Conservation (phyloP, 2,329 filamentous ascomycete genomes). For the Aspergillus amoenus region DNA sequence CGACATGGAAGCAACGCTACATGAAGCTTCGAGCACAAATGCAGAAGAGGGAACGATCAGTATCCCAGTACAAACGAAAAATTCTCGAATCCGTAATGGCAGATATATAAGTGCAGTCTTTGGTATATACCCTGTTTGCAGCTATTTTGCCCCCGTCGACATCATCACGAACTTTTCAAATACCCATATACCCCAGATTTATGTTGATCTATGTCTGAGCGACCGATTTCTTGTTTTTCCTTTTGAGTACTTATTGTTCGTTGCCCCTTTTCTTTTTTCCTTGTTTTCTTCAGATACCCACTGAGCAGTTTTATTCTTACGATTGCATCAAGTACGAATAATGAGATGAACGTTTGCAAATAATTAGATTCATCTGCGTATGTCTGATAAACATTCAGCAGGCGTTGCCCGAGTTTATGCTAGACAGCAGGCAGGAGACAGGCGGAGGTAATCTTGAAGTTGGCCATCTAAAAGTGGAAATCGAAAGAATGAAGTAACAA, state of each 20-base stretch:
- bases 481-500: no score
- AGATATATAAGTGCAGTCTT: conserved; percentile 28
- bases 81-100: conserved; percentile 47
- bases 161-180: not conserved
- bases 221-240: conserved; percentile 2
- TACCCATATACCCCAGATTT: conserved; percentile 1
- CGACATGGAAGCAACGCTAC: conserved; percentile 43
- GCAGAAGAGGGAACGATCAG: conserved; percentile 38
- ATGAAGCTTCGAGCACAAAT: conserved; percentile 37
- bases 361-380: not conserved
- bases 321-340: conserved; percentile 4
- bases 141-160: not conserved
- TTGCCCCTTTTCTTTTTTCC: not conserved
- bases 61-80: conserved; percentile 42
- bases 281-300: conserved; percentile 21
- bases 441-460: no score
- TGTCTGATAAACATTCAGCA: no score
- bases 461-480: no score
- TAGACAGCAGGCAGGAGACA: no score
- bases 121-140: conserved; percentile 4
- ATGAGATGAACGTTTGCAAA: conserved; percentile 1
- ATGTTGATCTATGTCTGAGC: not conserved
- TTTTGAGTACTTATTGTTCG: not conserved
- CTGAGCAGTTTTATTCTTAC: conserved; percentile 9
- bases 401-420: no score